Base-by-base conservation (phyloP, 179 eudicot genomes). In the Drosera spatulata region DNA sequence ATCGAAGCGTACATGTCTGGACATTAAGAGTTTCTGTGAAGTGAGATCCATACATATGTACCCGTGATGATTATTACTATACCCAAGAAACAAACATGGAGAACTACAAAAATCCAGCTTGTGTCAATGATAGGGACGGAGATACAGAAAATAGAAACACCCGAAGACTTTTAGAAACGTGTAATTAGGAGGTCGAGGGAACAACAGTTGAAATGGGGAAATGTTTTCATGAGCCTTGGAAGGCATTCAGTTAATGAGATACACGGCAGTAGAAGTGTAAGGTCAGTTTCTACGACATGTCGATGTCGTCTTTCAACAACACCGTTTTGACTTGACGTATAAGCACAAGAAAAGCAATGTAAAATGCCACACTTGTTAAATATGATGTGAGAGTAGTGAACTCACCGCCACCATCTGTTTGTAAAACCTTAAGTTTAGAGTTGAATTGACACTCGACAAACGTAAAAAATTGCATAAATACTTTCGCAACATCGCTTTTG, bases 211-310 rank as follows among this genome's bases (percentile, higher is more conserved):
- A 4, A 49, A 33, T 2, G 65, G 74, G 14, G 55, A 50, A 2
- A 14, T 6, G 44, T 5, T 53, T 6, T 47, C 4, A 0, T 58
- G 49, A 1, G 49, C 3, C 11, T 53, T 59, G 0, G 56, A 14
- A 1, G 69, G 74, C 10, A 63, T 54, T 7, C 63, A 50, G 41
- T 63, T 69, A 6, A 62, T 61, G 44, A 63, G 63, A 8, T 70
- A 60, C 1, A 53, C 49, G 2, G 74, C 50, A 63, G 58, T 45
- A 14, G 12, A 51, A 57, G 58, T 4, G 51, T 8, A 1, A 68
- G 48, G 14, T 50, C 47, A 50, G 58, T 43, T 7, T 57, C 52
- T 39, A 63, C 53, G 11, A 61, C 58, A 2, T 57, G 37, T n/a
- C n/a, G n/a, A n/a, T n/a, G n/a, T n/a, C n/a, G n/a, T n/a, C n/a